A percentile compares a stretch with the other conserved stretches of the same genome.
Conservation (phyloP, 2,329 filamentous ascomycete genomes). For the Neofusicoccum sp. region DNA sequence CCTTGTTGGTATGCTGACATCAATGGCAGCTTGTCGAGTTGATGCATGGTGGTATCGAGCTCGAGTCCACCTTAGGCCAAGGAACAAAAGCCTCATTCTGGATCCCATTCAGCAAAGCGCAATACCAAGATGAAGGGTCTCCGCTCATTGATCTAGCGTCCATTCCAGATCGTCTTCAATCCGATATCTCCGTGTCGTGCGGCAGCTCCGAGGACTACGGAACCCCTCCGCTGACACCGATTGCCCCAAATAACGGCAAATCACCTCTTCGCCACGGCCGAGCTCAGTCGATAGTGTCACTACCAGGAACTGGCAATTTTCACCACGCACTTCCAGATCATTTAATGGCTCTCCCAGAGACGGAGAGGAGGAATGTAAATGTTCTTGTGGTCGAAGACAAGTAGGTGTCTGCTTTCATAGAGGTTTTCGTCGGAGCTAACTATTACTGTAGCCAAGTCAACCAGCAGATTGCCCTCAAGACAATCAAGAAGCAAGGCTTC, state of each 20-base stretch:
- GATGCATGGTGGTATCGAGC: conserved; percentile 72
- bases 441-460: conserved; percentile 53
- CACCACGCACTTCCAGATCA: conserved; percentile 29
- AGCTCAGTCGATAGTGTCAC: conserved; percentile 1
- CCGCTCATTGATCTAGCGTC: conserved; percentile 61
- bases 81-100: conserved; percentile 75
- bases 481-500: conserved; percentile 71
- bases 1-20: background rate
- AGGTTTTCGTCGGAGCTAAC: conserved; percentile 3
- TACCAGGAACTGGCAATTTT: conserved; percentile 11
- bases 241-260: conserved; percentile 22
- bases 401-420: conserved; percentile 44
- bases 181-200: conserved; percentile 59
- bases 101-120: conserved; percentile 73
- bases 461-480: conserved; percentile 73
- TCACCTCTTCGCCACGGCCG: conserved; percentile 2
- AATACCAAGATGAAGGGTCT: conserved; percentile 49
- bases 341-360: conserved; percentile 49
- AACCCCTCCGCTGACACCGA: conserved; percentile 43
- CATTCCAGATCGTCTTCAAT: conserved; percentile 65
- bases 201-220: conserved; percentile 62
- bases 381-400: conserved; percentile 83
- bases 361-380: conserved; percentile 62
- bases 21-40: conserved; percentile 60
- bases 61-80: conserved; percentile 64